These are phyloP conservation scores for Phanerochaete sordida DNA, from an alignment of 768 basidiomycete species.

Conservation along the genomic window DNA sequence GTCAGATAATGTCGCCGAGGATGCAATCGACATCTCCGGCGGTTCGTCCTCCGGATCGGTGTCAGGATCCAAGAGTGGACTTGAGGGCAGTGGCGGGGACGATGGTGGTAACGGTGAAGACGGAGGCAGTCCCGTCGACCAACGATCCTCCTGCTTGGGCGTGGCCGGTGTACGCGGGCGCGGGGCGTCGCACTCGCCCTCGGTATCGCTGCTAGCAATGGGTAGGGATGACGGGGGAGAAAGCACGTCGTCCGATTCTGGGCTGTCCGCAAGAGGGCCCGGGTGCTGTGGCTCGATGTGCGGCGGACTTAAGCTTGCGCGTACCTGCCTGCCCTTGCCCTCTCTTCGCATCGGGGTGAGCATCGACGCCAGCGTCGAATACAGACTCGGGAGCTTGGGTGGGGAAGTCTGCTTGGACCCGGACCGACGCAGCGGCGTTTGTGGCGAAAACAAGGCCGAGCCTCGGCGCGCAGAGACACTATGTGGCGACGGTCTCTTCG, in stretches of 20 bases:
- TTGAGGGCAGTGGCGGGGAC: conserved; percentile 31
- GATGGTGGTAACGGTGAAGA: conserved; percentile 31
- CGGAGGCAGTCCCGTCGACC: conserved; percentile 25
- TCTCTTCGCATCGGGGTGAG: neutral
- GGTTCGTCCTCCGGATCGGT: conserved; percentile 18
- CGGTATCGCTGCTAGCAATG: conserved; percentile 45
- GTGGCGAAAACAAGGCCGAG: neutral
- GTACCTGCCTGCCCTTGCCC: neutral
- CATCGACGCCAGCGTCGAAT: conserved; percentile 13
- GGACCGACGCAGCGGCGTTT: neutral
- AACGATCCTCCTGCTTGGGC: conserved; percentile 6
- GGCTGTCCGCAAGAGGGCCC: conserved; percentile 23
- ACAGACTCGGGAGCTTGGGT: conserved; percentile 17
- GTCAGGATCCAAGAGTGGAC: conserved; percentile 30
- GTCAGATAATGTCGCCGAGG: neutral
- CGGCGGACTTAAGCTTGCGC: no score
- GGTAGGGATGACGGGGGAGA: conserved; percentile 43
- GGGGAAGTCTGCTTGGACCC: neutral
- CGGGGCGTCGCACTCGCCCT: conserved; percentile 15
- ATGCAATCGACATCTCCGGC: neutral
- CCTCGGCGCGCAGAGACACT: neutral
- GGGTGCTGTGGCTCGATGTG: neutral
- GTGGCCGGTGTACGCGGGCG: conserved; percentile 5
- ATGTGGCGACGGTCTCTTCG: neutral
- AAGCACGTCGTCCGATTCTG: conserved; percentile 34